Evolutionary conservation across 2,329 filamentous ascomycete species (phyloP).

Genomic region (Penicillium concentricum): DNA sequence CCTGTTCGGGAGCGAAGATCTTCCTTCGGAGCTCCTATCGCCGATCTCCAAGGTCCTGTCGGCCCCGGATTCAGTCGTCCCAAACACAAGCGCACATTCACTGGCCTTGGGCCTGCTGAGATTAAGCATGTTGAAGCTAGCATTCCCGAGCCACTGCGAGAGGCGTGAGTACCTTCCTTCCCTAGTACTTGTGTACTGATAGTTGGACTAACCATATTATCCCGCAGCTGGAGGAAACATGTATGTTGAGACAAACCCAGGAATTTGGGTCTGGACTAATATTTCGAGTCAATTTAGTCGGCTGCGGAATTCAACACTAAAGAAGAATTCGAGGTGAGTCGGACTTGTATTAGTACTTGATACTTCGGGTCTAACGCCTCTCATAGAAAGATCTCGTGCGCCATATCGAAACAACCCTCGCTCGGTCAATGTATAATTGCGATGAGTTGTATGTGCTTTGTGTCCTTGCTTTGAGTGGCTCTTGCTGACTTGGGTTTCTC

Average conservation of each 20-base stretch:
- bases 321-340: conserved; percentile 69
- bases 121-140: conserved; percentile 91
- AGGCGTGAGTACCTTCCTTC: conserved; percentile 62
- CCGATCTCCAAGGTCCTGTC: conserved; percentile 81
- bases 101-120: conserved; percentile 84
- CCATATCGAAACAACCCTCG: conserved; percentile 94
- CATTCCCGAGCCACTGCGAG: conserved; percentile 85
- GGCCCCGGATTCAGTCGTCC: conserved; percentile 84
- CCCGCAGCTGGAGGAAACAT: conserved; percentile 58
- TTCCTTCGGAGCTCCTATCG: conserved; percentile 77
- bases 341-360: background rate
- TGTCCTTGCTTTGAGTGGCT: background rate
- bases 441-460: conserved; percentile 65
- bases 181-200: background rate
- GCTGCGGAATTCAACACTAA: conserved; percentile 70
- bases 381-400: conserved; percentile 75
- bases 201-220: conserved; percentile 16
- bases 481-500: background rate
- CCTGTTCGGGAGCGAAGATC: conserved; percentile 69
- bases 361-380: conserved; percentile 1
- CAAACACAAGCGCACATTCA: conserved; percentile 97
- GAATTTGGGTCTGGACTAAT: background rate
- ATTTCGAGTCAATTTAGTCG: conserved; percentile 44
- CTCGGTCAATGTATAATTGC: conserved; percentile 96
- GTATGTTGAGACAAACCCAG: conserved; percentile 39